phyloP scores from a whole-genome alignment of 345 rosid species.

The Hibiscus tridactylites region DNA sequence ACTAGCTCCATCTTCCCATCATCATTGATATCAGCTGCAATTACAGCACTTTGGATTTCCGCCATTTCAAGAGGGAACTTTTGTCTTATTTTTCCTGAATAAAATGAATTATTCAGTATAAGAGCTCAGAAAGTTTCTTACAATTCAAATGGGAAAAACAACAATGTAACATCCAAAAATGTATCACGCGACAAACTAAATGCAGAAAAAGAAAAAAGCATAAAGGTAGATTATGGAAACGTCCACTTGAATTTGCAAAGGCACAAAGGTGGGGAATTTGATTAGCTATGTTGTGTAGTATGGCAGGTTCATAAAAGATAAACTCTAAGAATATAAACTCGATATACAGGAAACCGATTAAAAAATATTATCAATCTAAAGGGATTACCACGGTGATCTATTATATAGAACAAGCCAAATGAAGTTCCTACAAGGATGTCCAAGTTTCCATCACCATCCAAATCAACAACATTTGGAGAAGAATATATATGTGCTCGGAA shows the following conservation, averaged over 20 bases:
- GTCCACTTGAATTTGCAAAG: no score
- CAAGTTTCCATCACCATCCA: slow-evolving; percentile 98
- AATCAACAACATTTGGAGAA: slow-evolving; percentile 91
- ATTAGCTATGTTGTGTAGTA: no score
- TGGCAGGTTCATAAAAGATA: no score
- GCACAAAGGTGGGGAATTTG: no score
- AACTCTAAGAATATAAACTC: no score
- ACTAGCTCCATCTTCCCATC: slow-evolving; percentile 98
- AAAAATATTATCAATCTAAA: background rate
- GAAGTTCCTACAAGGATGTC: slow-evolving; percentile 98
- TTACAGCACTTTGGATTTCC: slow-evolving; percentile 92
- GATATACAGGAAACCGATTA: no score
- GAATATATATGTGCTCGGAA: slow-evolving; percentile 88
- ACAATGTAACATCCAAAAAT: no score
- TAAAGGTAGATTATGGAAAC: no score
- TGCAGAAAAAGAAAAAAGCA: no score
- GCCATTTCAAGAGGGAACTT: slow-evolving; percentile 98
- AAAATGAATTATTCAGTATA: slow-evolving; percentile 15
- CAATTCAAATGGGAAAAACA: background rate
- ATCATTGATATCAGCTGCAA: slow-evolving; percentile 97
- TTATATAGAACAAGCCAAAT: slow-evolving; percentile 84
- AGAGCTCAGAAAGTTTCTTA: slow-evolving; percentile 18
- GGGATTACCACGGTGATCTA: slow-evolving; percentile 88
- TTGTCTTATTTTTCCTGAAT: slow-evolving; percentile 66
- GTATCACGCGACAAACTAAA: no score